A percentile compares a stretch with the other conserved stretches of the same genome.
Conservation (phyloP, 805 yeast species). For the Pichia manshurica region DNA sequence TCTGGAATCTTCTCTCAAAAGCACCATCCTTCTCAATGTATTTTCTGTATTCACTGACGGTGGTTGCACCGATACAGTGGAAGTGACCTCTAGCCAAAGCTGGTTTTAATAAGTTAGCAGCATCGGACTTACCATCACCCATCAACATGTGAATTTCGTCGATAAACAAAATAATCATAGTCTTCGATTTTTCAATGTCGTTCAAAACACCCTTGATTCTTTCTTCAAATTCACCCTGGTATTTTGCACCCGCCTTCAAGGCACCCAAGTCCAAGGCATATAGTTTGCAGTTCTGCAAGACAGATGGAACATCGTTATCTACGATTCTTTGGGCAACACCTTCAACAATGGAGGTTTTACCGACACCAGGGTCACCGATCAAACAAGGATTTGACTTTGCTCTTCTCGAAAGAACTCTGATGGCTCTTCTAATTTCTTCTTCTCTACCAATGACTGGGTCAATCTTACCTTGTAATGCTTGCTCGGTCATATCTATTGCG, state of each 20-base stretch:
- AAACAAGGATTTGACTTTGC: conserved; percentile 94
- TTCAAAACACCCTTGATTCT: conserved; percentile 93
- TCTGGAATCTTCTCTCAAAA: conserved; percentile 96
- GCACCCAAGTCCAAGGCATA: conserved; percentile 94
- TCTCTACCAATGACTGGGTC: conserved; percentile 99
- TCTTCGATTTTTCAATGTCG: conserved; percentile 85
- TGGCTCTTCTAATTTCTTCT: conserved; percentile 94
- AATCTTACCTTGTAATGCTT: conserved; percentile 87
- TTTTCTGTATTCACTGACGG: conserved; percentile 89
- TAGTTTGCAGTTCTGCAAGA: conserved; percentile 72
- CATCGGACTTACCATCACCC: conserved; percentile 98
- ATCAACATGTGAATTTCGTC: conserved; percentile 99
- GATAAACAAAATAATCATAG: conserved; percentile 82
- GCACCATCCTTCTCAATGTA: conserved; percentile 96
- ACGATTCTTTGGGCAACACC: conserved; percentile 97
- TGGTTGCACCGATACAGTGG: conserved; percentile 98
- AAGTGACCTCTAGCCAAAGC: conserved; percentile 94
- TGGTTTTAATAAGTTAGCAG: conserved; percentile 94
- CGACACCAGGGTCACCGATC: conserved; percentile 99
- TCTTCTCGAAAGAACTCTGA: conserved; percentile 93
- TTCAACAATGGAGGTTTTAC: conserved; percentile 96
- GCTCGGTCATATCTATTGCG: conserved; percentile 89
- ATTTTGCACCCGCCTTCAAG: conserved; percentile 96
- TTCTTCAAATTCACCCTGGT: conserved; percentile 98
- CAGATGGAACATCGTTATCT: conserved; percentile 91